Base-by-base conservation (phyloP, 2,329 filamentous ascomycete species). In the Ascochyta rabiei region DNA sequence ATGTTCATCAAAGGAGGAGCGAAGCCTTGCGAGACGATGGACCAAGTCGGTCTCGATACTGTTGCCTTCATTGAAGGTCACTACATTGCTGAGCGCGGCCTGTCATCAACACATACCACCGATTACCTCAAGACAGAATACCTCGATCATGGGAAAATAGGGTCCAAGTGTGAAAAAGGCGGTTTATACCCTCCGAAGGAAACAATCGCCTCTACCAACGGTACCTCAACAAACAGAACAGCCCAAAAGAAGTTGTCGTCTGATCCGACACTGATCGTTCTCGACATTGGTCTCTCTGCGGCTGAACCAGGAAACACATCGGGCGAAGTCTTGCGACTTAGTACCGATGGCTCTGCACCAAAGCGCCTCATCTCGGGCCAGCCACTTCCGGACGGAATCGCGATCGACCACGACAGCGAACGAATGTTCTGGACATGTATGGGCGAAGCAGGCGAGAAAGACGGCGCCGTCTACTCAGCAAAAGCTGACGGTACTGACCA, bases 61-160 rank as follows among this genome's bases (percentile, higher is more conserved):
- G 80, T 84, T 3, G 74, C 77, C 0, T 77, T 81, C 44, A 84
- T 85, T 46, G 82, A 85, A 55, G 60, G 78, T 24, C 79, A 84
- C 55, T 84, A 85, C 61, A 73, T 84, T 49, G 59, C 75, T 2
- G 82, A 84, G 62, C 77, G 82, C 4, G 73, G 75, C 1, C 70
- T 84, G 0, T 62, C 73, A 2, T 46, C 69, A 0, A 67, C 67
- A 2, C 71, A 76, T 13, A 79, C 80, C 0, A 72, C 82, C 12
- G 71, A 81, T 49, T 84, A 72, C 55, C 68, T 84, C 2, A 68
- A 76, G 16, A 67, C 72, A 6, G 70, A 77, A 6, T 84, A 79
- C 60, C 66, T 84, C 37, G 67, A 75, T 13, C 56, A 79, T 6
- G 81, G 81, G 6, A 80, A 74, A 31, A 68, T 84, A 1, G 82